Base-by-base conservation (phyloP, 495 filamentous ascomycete genomes). In the Penicillium longicatenatum region DNA sequence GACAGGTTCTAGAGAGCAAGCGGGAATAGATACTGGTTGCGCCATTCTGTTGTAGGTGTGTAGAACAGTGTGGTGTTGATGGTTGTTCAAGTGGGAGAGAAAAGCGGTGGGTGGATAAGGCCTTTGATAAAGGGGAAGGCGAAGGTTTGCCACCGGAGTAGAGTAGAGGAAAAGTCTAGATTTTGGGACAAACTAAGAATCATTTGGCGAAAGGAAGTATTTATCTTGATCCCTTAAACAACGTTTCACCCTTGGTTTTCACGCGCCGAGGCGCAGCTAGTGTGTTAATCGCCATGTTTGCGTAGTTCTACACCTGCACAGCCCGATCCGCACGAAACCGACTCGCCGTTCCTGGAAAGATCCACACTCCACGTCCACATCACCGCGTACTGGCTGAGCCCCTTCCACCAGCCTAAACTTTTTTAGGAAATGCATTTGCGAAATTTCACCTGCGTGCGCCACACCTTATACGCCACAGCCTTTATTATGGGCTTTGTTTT, bases 331-430 rank as follows among this genome's bases (percentile, higher is more conserved):
- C 41, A 35, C 52, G 52, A 20, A 46, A 42, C 17, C 43, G 41
- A 30, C 19, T 17, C 9, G 47, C 53, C 41, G 57, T 59, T 54
- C 51, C 57, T 59, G 51, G 45, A 39, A 39, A 11, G 57, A 57
- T 45, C 59, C 59, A 61, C 59, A 51, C 20, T 33, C 37, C 45
- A 14, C 22, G 45, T 48, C 45, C 31, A 35, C 31, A 11, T 10
- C 31, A 35, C 31, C 7, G 31, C 16, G 37, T 20, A 46, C 30
- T 33, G 43, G 39, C 41, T 46, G 33, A 54, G 52, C 52, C 52
- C 26, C 12, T 39, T 39, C 26, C 52, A 30, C 20, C 43, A n/a
- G 3, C 29, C 12, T 41, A 46, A 46, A 46, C 43, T 24, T 7
- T 12, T 24, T 24, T 46, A 22, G 43, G 43, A 22, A 24, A 24